Percentiles rank a stretch among this genome's conserved stretches.
phyloP scores from a whole-genome alignment of 2,329 filamentous ascomycete genomes.

The Cercospora sp. region DNA sequence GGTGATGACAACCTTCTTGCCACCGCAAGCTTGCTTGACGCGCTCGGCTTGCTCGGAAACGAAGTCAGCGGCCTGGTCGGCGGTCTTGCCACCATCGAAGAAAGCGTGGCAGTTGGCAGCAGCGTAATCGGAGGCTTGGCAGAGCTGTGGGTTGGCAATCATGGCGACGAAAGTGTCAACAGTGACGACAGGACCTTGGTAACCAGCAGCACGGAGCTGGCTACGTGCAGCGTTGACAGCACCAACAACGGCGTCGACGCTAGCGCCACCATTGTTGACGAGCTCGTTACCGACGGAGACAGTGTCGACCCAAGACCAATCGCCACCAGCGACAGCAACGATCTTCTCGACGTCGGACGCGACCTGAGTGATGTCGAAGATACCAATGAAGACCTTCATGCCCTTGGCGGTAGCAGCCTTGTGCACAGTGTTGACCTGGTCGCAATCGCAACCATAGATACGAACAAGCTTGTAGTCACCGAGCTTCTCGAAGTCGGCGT shows the following conservation, averaged over 20 bases:
- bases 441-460: slow-evolving; percentile 77
- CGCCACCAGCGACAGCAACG: slow-evolving; percentile 57
- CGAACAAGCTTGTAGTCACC: slow-evolving; percentile 66
- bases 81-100: slow-evolving; percentile 66
- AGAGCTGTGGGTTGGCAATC: slow-evolving; percentile 66
- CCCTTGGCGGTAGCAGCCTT: slow-evolving; percentile 62
- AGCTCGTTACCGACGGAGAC: slow-evolving; percentile 80
- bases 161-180: slow-evolving; percentile 76
- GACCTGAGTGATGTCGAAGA: slow-evolving; percentile 64
- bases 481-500: slow-evolving; percentile 61
- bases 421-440: slow-evolving; percentile 66
- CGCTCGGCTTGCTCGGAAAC: slow-evolving; percentile 56
- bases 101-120: slow-evolving; percentile 82
- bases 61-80: slow-evolving; percentile 66
- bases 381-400: slow-evolving; percentile 72
- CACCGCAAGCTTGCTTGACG: slow-evolving; percentile 51
- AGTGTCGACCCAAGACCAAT: slow-evolving; percentile 70
- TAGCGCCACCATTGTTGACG: slow-evolving; percentile 60
- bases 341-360: slow-evolving; percentile 61
- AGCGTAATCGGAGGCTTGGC: slow-evolving; percentile 72
- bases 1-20: slow-evolving; percentile 69
- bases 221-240: slow-evolving; percentile 60
- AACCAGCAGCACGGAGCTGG: slow-evolving; percentile 63
- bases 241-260: slow-evolving; percentile 54
- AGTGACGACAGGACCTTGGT: slow-evolving; percentile 70